These are phyloP conservation scores for Ascosphaera apis DNA, from an alignment of 2,329 filamentous ascomycete species.

Conservation along the genomic window DNA sequence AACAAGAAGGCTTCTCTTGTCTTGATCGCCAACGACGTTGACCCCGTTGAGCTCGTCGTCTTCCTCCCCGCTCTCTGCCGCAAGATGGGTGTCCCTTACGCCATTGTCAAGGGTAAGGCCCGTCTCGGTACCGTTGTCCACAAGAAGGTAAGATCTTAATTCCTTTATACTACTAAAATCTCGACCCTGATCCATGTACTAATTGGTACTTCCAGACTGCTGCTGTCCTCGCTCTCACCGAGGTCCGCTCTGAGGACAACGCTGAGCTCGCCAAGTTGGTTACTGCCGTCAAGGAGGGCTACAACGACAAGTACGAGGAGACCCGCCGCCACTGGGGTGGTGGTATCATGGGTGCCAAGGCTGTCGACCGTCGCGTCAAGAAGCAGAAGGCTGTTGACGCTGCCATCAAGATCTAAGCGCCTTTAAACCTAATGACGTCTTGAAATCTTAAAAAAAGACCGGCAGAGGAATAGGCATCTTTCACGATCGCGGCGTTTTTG, in stretches of 20 bases:
- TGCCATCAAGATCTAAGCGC: slow-evolving; percentile 87
- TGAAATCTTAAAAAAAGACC: background rate
- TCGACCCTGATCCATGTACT: slow-evolving; percentile 1
- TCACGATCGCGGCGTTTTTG: too few species aligned
- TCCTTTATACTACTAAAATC: background rate
- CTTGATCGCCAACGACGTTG: slow-evolving; percentile 97
- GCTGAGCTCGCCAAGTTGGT: slow-evolving; percentile 91
- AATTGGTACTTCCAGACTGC: slow-evolving; percentile 42
- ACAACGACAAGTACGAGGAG: slow-evolving; percentile 87
- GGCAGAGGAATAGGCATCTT: background rate
- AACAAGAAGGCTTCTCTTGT: slow-evolving; percentile 99
- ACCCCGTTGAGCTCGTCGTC: slow-evolving; percentile 98
- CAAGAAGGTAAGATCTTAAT: slow-evolving; percentile 55
- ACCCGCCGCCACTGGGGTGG: slow-evolving; percentile 89
- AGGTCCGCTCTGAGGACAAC: slow-evolving; percentile 98
- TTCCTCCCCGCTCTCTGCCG: slow-evolving; percentile 98
- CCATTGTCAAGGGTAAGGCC: slow-evolving; percentile 99
- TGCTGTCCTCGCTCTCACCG: slow-evolving; percentile 82
- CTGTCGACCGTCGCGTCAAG: slow-evolving; percentile 54
- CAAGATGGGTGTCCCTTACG: slow-evolving; percentile 99
- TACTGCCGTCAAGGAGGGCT: slow-evolving; percentile 92
- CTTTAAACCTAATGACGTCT: slow-evolving; percentile 1
- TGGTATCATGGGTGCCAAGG: slow-evolving; percentile 98
- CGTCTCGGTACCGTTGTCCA: slow-evolving; percentile 96
- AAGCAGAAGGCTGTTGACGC: slow-evolving; percentile 81